phyloP scores from a whole-genome alignment of 352 stramenopile genomes.

The Pythium sukuiense region DNA sequence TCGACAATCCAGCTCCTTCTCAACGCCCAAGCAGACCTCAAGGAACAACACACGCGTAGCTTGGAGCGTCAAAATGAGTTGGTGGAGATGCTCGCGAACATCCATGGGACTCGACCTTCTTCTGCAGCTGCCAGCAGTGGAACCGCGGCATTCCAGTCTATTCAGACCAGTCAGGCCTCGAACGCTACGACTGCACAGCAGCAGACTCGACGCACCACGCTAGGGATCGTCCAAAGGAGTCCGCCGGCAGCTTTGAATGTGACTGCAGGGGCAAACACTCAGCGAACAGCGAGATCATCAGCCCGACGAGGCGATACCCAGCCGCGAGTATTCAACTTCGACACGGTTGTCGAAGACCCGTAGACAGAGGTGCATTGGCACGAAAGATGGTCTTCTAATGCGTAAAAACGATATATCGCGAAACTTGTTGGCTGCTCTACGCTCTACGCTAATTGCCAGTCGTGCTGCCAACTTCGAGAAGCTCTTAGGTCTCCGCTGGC shows the following conservation, averaged over 20 bases:
- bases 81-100: constrained; percentile 33
- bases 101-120: background rate
- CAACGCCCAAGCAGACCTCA: constrained; percentile 42
- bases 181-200: background rate
- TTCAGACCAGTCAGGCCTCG: background rate
- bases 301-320: constrained; percentile 18
- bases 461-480: too few relatives aligned
- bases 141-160: background rate
- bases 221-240: constrained; percentile 10
- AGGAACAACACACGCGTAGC: constrained; percentile 37
- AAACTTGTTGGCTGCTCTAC: background rate
- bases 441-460: background rate
- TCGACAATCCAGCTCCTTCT: constrained; percentile 39
- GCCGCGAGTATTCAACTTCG: constrained; percentile 46
- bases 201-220: background rate
- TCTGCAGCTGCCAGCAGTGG: background rate
- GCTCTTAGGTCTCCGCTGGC: constrained; percentile 31
- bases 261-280: background rate
- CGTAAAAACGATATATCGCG: background rate
- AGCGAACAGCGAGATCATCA: constrained; percentile 9
- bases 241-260: constrained; percentile 6
- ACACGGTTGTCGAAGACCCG: constrained; percentile 27
- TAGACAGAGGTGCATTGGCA: background rate
- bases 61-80: constrained; percentile 41
- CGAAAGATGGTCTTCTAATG: background rate